Base-by-base conservation (phyloP, 805 yeast species). In the Yarrowia porcina region DNA sequence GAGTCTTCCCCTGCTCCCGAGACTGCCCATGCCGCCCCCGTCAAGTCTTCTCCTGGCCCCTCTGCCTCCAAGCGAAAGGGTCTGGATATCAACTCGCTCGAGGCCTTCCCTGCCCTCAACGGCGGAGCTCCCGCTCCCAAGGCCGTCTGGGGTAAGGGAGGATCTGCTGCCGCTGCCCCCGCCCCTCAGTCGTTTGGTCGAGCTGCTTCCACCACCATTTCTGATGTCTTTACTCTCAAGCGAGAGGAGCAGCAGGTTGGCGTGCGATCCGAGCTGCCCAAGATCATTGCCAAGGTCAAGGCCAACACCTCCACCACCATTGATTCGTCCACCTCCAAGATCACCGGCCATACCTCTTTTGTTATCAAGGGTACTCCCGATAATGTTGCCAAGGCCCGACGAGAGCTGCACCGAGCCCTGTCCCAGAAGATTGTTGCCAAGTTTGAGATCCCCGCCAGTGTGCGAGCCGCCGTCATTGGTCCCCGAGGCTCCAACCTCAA, bases 381-480 rank as follows among this genome's bases (percentile, higher is more conserved):
- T 15, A 82, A 83, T 61, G 91, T 90, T 63, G 79, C 78, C 62
- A 76, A 74, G 49, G 97, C 96, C 64, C 87, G 86, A 73, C 82
- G 90, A 66, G 89, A 88, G 66, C 80, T 93, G 64, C 81, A 89
- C 65, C 86, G 84, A 71, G 87, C 83, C 68, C 80, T 93, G 72
- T 86, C 96, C 38, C 87, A 86, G 73, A 96, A 96, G 62, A 83
- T 87, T 63, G 76, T 76, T 6, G 75, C 83, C 52, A 75, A 78
- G 30, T 82, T 92, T 71, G 72, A 80, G 30, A 83, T 92, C 61
- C 97, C 98, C 32, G 82, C 92, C 13, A 83, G 82, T 67, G 80
- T 89, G 64, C 83, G 94, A 74, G 82, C 96, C 8, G 82, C 83
- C 56, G 83, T 92, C 64, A 92, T 92, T 75, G 98, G 98, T 64